Percentiles rank a stretch among this genome's conserved stretches.
These are phyloP conservation scores for Fusarium brachygibbosum DNA, from an alignment of 2,329 filamentous ascomycete genomes.

Conservation along the genomic window DNA sequence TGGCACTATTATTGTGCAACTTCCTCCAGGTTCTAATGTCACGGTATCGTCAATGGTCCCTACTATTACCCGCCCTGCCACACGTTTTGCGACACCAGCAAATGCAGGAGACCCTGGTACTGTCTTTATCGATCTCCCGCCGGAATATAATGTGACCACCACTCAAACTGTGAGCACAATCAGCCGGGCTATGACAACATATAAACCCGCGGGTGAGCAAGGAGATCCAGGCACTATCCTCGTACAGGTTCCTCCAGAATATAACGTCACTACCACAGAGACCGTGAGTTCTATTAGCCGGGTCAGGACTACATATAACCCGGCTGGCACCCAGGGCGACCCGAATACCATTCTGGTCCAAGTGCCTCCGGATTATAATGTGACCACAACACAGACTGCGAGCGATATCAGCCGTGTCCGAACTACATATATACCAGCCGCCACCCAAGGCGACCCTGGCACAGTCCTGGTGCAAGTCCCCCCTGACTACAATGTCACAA, in stretches of 20 bases:
- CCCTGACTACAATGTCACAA: conserved; percentile 9
- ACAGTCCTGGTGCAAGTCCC: conserved; percentile 13
- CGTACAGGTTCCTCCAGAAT: conserved; percentile 10
- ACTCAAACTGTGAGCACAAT: too few relatives aligned
- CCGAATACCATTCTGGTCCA: conserved; percentile 21
- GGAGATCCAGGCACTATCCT: conserved; percentile 27
- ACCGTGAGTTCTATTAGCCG: conserved; percentile 16
- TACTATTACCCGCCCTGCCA: conserved; percentile 19
- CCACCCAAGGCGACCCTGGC: conserved; percentile 8
- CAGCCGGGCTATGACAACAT: too few relatives aligned
- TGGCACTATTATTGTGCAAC: conserved; percentile 18
- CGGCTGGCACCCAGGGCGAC: conserved; percentile 25
- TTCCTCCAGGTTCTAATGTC: conserved; percentile 14
- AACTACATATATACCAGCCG: conserved; percentile 17
- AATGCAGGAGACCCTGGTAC: conserved; percentile 23
- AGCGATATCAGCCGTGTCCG: conserved; percentile 1
- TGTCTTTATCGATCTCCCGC: conserved; percentile 15
- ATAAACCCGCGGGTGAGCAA: too few relatives aligned
- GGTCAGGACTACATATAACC: conserved; percentile 6
- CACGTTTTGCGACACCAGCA: conserved; percentile 5
- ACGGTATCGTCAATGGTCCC: conserved; percentile 12
- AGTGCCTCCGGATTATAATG: conserved; percentile 16
- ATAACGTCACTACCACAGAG: conserved; percentile 14
- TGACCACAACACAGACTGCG: conserved; percentile 13
- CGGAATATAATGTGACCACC: conserved; percentile 26